Evolutionary conservation across 1,139 yeast species (phyloP), one percentile per base, ranked within the genome.

Genomic region (Yamadazyma diddensiae): DNA sequence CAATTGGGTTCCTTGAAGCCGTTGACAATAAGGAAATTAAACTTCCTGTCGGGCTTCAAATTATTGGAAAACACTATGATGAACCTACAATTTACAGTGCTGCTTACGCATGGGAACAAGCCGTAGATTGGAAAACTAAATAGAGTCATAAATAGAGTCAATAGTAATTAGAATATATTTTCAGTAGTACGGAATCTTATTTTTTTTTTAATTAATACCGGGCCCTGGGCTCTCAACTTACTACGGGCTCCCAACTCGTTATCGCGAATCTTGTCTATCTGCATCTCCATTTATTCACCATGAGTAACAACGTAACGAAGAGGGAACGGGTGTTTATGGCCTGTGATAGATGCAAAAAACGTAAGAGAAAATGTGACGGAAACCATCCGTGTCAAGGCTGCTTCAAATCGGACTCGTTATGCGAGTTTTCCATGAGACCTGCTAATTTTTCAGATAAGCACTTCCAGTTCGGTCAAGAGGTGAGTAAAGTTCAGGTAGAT

Each of bases 51-150:
- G 62, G 64, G 3, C 19, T 44, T 11, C 49, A 44, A 29, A 34
- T 44, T 8, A 36, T 44, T 5, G 47, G 49, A 3, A 43, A 43
- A 28, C 42, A 44, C 34, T 44, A 28, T 24, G 46, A 43, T 22
- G 49, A 44, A 18, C 17, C 33, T 5, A 27, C 35, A 2, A 20
- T 44, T 3, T 44, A 43, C 24, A 24, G 38, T 11, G 43, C 40
- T 13, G 49, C 47, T 7, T 57, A 49, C 35, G 66, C 59, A 2
- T 61, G 62, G 57, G 67, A 61, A 34, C 45, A 46, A 30, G 45
- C 40, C 5, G 49, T 43, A 35, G 46, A 58, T 39, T 59, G 62
- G 62, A 55, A 43, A 29, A 22, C 25, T 22, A 22, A n/a, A 13
- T 22, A 22, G n/a, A n/a, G n/a, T n/a, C n/a, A n/a, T n/a, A n/a